phyloP scores from a whole-genome alignment of 805 yeast genomes.

The Kuraishia capsulata region DNA sequence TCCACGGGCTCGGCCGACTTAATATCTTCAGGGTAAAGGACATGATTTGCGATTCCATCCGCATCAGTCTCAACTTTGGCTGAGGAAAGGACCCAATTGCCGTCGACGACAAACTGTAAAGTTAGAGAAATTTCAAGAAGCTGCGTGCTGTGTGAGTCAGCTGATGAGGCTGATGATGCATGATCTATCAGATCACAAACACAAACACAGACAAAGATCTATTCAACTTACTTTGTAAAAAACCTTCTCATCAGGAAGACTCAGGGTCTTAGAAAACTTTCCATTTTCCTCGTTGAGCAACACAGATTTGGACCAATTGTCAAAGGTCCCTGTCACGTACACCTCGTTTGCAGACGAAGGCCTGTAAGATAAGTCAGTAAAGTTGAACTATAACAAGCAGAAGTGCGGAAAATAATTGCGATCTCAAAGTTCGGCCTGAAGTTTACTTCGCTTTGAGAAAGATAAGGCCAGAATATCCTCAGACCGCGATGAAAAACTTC shows the following conservation, averaged over 20 bases:
- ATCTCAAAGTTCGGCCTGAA: too few species aligned
- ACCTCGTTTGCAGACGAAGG: constrained; percentile 24
- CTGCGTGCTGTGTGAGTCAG: neutral
- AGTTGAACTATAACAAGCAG: neutral
- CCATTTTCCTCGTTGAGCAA: constrained; percentile 31
- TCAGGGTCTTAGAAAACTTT: constrained; percentile 34
- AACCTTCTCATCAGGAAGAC: constrained; percentile 26
- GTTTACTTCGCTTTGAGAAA: too few species aligned
- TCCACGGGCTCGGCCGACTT: constrained; percentile 5
- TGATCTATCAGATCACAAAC: too few species aligned
- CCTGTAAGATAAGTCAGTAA: constrained; percentile 20
- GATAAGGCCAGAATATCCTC: too few species aligned
- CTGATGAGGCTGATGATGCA: neutral
- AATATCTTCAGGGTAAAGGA: constrained; percentile 26
- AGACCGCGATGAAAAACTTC: too few species aligned
- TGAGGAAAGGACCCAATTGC: constrained; percentile 37
- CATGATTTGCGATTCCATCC: constrained; percentile 43
- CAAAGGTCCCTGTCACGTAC: constrained; percentile 52
- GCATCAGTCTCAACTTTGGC: constrained; percentile 30
- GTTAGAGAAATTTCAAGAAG: neutral
- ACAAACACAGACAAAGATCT: neutral
- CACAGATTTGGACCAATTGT: constrained; percentile 43
- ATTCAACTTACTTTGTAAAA: constrained; percentile 29
- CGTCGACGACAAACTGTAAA: constrained; percentile 43
- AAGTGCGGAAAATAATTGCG: neutral